These are phyloP conservation scores for Ceratocystis variospora DNA, from an alignment of 2,329 filamentous ascomycete species.

Conservation along the genomic window DNA sequence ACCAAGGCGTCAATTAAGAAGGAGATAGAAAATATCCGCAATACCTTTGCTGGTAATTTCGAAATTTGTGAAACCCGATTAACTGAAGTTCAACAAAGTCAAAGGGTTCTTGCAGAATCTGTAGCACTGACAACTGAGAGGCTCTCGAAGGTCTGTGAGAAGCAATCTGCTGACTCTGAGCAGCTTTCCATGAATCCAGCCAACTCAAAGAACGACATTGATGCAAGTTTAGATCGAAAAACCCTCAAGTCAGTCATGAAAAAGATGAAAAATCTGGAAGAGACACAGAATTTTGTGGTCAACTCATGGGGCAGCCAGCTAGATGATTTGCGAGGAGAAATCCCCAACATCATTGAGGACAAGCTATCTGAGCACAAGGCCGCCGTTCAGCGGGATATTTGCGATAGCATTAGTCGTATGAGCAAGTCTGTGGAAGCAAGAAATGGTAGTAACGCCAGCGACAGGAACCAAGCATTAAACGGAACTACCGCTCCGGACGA, in stretches of 20 bases:
- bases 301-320: conserved; percentile 10
- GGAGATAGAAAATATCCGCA: not conserved
- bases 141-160: not conserved
- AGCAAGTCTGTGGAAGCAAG: not conserved
- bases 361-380: not conserved
- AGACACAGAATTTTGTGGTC: conserved; percentile 6
- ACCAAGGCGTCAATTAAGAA: not conserved
- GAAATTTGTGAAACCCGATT: not conserved
- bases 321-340: conserved; percentile 10
- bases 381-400: not conserved
- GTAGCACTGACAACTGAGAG: not conserved
- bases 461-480: not conserved
- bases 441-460: not conserved
- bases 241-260: not conserved
- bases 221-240: not conserved
- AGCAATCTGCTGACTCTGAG: not conserved
- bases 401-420: not conserved
- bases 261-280: conserved; percentile 12
- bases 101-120: not conserved
- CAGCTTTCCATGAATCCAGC: not conserved
- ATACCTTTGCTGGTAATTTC: not conserved
- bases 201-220: not conserved
- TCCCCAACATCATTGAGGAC: conserved; percentile 1
- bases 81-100: not conserved
- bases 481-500: not conserved